These are phyloP conservation scores for Beta lomatogona DNA, from an alignment of 179 eudicot genomes.

Conservation along the genomic window DNA sequence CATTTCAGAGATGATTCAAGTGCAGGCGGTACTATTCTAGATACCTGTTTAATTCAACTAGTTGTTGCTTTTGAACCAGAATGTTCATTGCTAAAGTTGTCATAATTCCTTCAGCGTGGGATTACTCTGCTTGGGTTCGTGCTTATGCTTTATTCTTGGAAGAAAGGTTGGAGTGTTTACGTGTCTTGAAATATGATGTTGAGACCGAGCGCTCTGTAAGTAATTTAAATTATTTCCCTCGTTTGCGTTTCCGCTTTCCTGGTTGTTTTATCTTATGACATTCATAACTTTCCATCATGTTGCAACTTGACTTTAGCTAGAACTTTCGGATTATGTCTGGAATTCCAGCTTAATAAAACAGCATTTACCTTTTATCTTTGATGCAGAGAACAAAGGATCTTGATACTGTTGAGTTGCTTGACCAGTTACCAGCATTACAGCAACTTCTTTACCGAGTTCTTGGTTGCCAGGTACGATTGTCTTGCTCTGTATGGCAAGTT, in stretches of 20 bases:
- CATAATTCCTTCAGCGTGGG: conserved; percentile 72
- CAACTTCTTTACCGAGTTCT: conserved; percentile 78
- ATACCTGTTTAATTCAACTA: not conserved
- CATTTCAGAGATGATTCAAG: conserved; percentile 98
- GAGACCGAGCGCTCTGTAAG: conserved; percentile 84
- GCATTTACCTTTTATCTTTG: conserved; percentile 12
- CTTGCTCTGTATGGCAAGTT: conserved; percentile 7
- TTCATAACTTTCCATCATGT: not conserved
- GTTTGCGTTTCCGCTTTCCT: not conserved
- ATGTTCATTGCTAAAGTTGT: conserved; percentile 23
- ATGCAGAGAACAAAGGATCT: conserved; percentile 91
- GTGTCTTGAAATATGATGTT: conserved; percentile 80
- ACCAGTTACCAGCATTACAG: conserved; percentile 88
- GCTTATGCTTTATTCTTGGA: conserved; percentile 86
- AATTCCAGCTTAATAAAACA: not conserved
- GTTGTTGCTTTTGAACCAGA: not conserved
- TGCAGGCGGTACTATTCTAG: conserved; percentile 58
- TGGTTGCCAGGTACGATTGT: conserved; percentile 76
- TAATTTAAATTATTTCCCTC: conserved; percentile 14
- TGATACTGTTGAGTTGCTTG: conserved; percentile 81
- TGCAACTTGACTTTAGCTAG: not conserved
- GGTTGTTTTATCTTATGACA: not conserved
- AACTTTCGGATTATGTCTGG: not conserved
- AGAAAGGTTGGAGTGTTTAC: conserved; percentile 93
- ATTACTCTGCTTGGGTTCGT: conserved; percentile 98